Evolutionary conservation across 495 filamentous ascomycete genomes (phyloP), one percentile per base, ranked within the genome.

Genomic region (Penicillium desertorum): DNA sequence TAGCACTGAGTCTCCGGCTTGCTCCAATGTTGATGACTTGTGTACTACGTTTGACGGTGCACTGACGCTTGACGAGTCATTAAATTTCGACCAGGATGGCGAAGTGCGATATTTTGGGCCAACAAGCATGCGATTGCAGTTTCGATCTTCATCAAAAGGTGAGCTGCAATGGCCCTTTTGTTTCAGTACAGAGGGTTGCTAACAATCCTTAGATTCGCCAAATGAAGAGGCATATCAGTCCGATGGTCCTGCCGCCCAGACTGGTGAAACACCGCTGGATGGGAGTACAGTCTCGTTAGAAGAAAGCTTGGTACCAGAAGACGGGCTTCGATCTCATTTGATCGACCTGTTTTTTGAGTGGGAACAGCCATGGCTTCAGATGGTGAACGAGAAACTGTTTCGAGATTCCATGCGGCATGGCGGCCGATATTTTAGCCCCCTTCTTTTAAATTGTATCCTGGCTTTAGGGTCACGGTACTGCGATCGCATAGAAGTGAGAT

Each of bases 381-480:
- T 88, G 4, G 79, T 95, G 39, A 85, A 84, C 54, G 86, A 90
- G 50, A 83, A 86, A 46, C 80, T 88, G 51, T 93, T 95, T 63
- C 69, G 88, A 53, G 71, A 79, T 25, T 89, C 91, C 64, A 85
- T 89, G 61, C 64, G 7, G 68, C 64, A 16, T 80, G 83, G 14
- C 66, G 80, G 46, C 60, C 74, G 45, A 78, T 89, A 87, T 64
- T 92, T 84, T 69, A 91, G 86, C 6, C 71, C 87, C 5, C 78
- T 93, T 8, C 73, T 95, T 3, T 84, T 93, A 23, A 93, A 91
- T 59, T 87, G 87, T 41, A 74, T 93, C 29, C 74, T 91, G 8
- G 86, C 89, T 3, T 64, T 89, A 43, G 88, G 84, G 5, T 92
- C 88, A 57, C 82, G 85, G 49, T 92, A 89, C 63, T 91, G 86